A percentile compares a stretch with the other conserved stretches of the same genome.
Evolutionary conservation across 805 yeast genomes (phyloP).

Genomic region (Jamesozyma lodderae): DNA sequence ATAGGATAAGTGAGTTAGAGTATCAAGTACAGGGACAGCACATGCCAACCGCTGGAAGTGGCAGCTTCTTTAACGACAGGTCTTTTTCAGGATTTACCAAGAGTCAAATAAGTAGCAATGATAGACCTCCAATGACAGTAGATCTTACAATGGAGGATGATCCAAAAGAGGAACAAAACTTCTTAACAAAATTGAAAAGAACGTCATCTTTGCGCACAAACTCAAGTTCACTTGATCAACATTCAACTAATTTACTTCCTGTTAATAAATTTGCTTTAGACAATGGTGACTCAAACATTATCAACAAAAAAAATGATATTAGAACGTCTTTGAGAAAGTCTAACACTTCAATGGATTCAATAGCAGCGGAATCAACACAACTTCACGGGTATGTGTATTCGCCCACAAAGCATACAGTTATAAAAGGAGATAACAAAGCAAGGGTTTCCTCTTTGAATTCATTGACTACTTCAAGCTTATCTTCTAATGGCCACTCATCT

Average conservation of each 20-base stretch:
- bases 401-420: conserved; percentile 1
- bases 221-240: neutral
- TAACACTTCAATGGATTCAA: neutral
- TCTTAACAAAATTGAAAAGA: conserved; percentile 17
- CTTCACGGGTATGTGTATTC: conserved; percentile 3
- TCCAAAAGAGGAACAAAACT: conserved; percentile 10
- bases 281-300: too few species aligned
- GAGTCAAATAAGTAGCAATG: neutral
- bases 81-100: neutral
- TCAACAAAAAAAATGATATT: neutral
- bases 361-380: conserved; percentile 5
- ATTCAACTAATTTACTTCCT: neutral
- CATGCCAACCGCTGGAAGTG: neutral
- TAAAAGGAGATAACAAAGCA: neutral
- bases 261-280: too few species aligned
- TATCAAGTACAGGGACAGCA: neutral
- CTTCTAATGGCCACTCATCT: conserved; percentile 1
- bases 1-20: conserved; percentile 8
- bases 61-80: neutral
- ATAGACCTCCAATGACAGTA: conserved; percentile 19
- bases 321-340: neutral
- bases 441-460: conserved; percentile 1
- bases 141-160: conserved; percentile 19
- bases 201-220: conserved; percentile 5
- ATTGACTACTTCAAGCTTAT: neutral